phyloP scores from a whole-genome alignment of 2,329 filamentous ascomycete genomes.

The Botrytis deweyae region DNA sequence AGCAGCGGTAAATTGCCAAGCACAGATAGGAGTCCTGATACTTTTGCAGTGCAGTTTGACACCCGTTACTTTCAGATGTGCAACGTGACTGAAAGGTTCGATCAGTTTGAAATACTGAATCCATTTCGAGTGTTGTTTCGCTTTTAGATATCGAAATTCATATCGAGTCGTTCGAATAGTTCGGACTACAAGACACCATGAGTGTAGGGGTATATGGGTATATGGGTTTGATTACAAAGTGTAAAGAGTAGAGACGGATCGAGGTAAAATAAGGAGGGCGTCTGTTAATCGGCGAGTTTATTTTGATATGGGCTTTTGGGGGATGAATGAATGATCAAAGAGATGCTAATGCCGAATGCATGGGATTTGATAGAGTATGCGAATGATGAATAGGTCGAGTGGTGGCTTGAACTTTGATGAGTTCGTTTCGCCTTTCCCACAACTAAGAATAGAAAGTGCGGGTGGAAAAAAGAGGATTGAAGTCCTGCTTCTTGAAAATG shows the following conservation, averaged over 20 bases:
- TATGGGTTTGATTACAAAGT: not conserved
- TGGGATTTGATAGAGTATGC: not conserved
- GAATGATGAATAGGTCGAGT: not conserved
- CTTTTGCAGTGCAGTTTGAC: too few species aligned
- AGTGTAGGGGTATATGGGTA: not conserved
- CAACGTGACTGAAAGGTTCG: too few species aligned
- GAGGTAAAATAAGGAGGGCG: not conserved
- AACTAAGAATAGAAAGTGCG: not conserved
- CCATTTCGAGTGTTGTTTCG: not conserved
- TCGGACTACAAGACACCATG: not conserved
- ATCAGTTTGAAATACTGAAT: not conserved
- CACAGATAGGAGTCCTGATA: too few species aligned
- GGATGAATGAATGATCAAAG: not conserved
- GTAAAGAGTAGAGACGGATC: not conserved
- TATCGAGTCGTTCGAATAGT: not conserved
- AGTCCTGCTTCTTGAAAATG: not conserved
- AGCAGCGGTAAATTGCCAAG: too few species aligned
- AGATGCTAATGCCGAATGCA: not conserved
- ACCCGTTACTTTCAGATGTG: too few species aligned
- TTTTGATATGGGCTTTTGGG: not conserved
- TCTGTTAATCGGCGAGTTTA: not conserved
- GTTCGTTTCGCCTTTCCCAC: not conserved
- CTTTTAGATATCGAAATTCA: not conserved
- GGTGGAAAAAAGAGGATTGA: not conserved
- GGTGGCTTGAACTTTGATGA: not conserved